These are phyloP conservation scores for Fennellomyces sp. DNA, from an alignment of 371 early-diverging fungal species.

Conservation along the genomic window DNA sequence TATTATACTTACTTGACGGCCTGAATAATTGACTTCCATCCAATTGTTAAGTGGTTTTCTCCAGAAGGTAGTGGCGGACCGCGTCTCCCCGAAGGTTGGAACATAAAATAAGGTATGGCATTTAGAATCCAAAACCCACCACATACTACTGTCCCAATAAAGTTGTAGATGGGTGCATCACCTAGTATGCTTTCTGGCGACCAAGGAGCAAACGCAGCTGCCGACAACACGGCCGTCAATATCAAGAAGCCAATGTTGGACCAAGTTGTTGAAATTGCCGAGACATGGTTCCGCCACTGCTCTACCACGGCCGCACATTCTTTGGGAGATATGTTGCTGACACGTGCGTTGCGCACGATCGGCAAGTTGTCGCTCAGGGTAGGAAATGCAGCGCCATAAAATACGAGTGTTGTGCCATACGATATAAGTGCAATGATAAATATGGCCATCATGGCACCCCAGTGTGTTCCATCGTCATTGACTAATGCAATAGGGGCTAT, in stretches of 20 bases:
- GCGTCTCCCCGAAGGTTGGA: constrained; percentile 37
- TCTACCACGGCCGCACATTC: constrained; percentile 28
- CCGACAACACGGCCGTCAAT: constrained; percentile 46
- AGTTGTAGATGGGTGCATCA: constrained; percentile 46
- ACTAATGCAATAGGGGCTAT: constrained; percentile 43
- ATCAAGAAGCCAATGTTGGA: constrained; percentile 52
- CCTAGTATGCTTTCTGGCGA: constrained; percentile 31
- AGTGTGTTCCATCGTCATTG: constrained; percentile 42
- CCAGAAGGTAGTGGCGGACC: constrained; percentile 39
- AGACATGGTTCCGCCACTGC: constrained; percentile 55
- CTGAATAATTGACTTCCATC: constrained; percentile 46
- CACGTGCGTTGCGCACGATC: constrained; percentile 43
- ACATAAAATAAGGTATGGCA: constrained; percentile 48
- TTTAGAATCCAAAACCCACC: constrained; percentile 49
- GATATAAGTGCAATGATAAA: constrained; percentile 40
- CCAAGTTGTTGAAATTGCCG: constrained; percentile 48
- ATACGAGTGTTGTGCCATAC: constrained; percentile 52
- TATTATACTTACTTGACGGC: constrained; percentile 26
- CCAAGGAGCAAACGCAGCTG: constrained; percentile 39
- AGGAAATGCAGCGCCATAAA: constrained; percentile 55
- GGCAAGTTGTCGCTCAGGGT: constrained; percentile 51
- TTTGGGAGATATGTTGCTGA: constrained; percentile 25
- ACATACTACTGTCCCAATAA: constrained; percentile 45
- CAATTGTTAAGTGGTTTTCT: constrained; percentile 41
- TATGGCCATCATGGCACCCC: constrained; percentile 52